phyloP scores from a whole-genome alignment of 2,329 filamentous ascomycete species.

The Emmonsiellopsis sp. region DNA sequence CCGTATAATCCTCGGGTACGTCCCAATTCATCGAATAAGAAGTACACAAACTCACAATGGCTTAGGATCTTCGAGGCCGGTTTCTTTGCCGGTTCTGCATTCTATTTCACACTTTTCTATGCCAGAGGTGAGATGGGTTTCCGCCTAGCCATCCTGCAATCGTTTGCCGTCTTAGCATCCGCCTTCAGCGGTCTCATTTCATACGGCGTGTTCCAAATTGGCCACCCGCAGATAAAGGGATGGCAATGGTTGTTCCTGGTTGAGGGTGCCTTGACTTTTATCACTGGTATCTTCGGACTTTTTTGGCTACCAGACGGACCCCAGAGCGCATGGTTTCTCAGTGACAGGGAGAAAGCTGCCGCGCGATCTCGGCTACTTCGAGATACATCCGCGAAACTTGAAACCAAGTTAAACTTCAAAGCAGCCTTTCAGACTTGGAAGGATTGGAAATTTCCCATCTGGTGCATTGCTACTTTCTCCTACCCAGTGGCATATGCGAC shows the following conservation, averaged over 20 bases:
- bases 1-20: background rate
- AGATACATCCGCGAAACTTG: background rate
- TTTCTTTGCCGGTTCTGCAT: background rate
- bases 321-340: conserved; percentile 31
- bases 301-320: conserved; percentile 26
- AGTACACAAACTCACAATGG: background rate
- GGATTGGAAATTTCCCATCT: conserved; percentile 14
- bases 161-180: background rate
- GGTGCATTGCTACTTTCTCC: background rate
- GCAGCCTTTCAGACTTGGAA: conserved; percentile 12
- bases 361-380: background rate
- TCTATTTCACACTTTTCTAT: background rate
- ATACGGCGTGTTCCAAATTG: conserved; percentile 41
- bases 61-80: background rate
- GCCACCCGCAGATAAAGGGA: conserved; percentile 37
- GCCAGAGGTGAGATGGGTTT: background rate
- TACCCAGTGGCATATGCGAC: background rate
- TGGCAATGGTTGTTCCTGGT: conserved; percentile 40
- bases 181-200: conserved; percentile 33
- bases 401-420: background rate
- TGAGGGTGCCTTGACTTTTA: conserved; percentile 30
- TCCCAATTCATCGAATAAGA: background rate
- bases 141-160: background rate
- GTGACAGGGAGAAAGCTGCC: background rate
- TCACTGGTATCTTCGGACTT: conserved; percentile 22